Evolutionary conservation across 176 grass and related monocot genomes (phyloP).

Genomic region (Hordeum vulgare): DNA sequence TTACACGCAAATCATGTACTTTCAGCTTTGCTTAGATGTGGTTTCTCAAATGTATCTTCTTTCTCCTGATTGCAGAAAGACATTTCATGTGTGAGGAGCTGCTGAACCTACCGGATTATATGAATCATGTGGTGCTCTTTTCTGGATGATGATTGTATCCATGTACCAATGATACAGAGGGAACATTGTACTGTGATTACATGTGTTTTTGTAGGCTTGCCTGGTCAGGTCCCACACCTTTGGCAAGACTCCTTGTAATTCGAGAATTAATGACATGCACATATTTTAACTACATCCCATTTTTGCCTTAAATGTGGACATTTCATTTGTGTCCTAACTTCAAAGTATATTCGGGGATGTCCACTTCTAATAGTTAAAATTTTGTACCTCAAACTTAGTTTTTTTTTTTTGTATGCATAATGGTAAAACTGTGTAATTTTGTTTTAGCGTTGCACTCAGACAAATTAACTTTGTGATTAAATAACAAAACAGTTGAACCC

Average conservation of each 20-base stretch:
- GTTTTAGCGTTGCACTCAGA: no score
- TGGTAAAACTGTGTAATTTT: no score
- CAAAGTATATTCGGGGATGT: no score
- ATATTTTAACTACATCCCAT: neutral
- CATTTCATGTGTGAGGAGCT: neutral
- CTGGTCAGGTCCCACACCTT: neutral
- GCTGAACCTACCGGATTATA: neutral
- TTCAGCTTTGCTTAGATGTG: neutral
- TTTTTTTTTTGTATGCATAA: no score
- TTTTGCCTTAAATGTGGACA: neutral
- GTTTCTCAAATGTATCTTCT: neutral
- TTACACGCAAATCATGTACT: neutral
- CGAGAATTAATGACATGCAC: neutral
- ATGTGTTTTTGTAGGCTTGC: neutral
- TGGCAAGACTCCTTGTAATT: neutral
- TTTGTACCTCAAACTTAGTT: no score
- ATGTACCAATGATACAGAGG: neutral
- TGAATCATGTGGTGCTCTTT: neutral
- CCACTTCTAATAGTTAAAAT: no score
- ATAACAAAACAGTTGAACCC: no score
- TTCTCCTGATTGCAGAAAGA: neutral
- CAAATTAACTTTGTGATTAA: no score
- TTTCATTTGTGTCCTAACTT: no score
- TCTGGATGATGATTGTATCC: neutral
- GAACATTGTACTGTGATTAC: slow-evolving; percentile 9